Evolutionary conservation across 2,329 filamentous ascomycete species (phyloP).

Genomic region (Dothistroma pini): DNA sequence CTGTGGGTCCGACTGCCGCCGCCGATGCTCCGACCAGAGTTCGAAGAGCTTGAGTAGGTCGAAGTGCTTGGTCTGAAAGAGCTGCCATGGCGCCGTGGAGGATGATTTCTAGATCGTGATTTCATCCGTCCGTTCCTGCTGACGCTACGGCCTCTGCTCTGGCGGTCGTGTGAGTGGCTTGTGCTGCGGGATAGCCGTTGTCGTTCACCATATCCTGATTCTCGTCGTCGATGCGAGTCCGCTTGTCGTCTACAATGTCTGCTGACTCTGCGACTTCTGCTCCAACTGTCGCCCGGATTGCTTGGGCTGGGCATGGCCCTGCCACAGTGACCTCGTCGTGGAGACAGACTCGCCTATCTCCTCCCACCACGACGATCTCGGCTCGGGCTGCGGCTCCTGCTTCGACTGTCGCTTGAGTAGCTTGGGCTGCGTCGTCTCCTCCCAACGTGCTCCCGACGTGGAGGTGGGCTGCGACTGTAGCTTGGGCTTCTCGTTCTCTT

Average conservation of each 20-base stretch:
- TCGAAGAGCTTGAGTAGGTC: not conserved
- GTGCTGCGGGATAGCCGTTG: not conserved
- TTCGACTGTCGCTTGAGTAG: slow-evolving; percentile 22
- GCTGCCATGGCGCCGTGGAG: not conserved
- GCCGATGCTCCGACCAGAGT: not conserved
- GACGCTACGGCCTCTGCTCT: not conserved
- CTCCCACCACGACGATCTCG: slow-evolving; percentile 27
- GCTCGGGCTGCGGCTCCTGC: slow-evolving; percentile 25
- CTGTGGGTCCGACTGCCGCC: not conserved
- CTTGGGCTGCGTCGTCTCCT: slow-evolving; percentile 11
- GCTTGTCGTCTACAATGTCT: slow-evolving; percentile 26
- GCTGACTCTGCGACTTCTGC: slow-evolving; percentile 25
- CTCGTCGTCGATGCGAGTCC: not conserved
- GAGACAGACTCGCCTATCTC: slow-evolving; percentile 16
- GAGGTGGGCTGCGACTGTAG: slow-evolving; percentile 22
- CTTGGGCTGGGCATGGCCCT: slow-evolving; percentile 11
- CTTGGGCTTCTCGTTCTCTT: slow-evolving; percentile 21
- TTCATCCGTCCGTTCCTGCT: not conserved
- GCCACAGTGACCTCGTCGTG: slow-evolving; percentile 5
- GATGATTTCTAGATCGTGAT: not conserved
- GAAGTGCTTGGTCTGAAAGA: not conserved
- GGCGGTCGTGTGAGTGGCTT: not conserved
- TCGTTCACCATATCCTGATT: not conserved
- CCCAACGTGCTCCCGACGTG: slow-evolving; percentile 11
- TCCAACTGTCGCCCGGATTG: slow-evolving; percentile 21